Percentiles rank a stretch among this genome's conserved stretches.
These are phyloP conservation scores for Ceratobasidium sp. DNA, from an alignment of 1,284 basidiomycete genomes.

Conservation along the genomic window DNA sequence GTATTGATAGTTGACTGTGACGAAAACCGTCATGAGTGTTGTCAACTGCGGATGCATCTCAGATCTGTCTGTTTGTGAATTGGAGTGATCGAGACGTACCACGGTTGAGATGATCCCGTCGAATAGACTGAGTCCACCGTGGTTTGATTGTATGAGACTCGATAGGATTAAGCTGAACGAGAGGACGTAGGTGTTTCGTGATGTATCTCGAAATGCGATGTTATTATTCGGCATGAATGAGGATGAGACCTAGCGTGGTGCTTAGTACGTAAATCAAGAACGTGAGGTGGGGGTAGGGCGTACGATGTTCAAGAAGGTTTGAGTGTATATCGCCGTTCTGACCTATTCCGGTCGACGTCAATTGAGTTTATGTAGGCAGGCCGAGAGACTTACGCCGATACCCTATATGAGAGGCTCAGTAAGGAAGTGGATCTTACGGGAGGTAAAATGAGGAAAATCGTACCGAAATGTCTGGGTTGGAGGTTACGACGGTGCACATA, in stretches of 20 bases:
- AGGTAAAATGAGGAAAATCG: not conserved
- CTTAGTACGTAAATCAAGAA: not conserved
- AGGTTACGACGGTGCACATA: constrained; percentile 12
- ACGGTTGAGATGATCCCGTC: constrained; percentile 27
- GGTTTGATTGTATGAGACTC: constrained; percentile 23
- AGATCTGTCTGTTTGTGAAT: not conserved
- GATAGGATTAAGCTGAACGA: constrained; percentile 10
- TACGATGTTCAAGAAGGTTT: constrained; percentile 25
- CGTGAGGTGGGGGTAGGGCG: not conserved
- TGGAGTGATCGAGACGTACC: not conserved
- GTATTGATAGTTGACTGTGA: constrained; percentile 29
- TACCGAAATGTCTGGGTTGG: constrained; percentile 39
- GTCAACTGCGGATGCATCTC: constrained; percentile 10
- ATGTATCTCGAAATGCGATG: constrained; percentile 12
- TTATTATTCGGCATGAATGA: constrained; percentile 23
- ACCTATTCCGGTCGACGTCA: not conserved
- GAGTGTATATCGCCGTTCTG: constrained; percentile 10
- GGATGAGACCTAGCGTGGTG: not conserved
- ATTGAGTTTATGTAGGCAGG: not conserved
- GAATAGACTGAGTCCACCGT: constrained; percentile 28
- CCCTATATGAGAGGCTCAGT: not conserved
- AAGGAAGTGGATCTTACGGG: not conserved
- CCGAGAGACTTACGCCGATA: constrained; percentile 22
- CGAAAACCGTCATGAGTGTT: constrained; percentile 22
- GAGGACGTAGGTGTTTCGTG: constrained; percentile 23